Conservation (phyloP, 371 early-diverging fungal genomes). For the Agmasoma carcini region DNA sequence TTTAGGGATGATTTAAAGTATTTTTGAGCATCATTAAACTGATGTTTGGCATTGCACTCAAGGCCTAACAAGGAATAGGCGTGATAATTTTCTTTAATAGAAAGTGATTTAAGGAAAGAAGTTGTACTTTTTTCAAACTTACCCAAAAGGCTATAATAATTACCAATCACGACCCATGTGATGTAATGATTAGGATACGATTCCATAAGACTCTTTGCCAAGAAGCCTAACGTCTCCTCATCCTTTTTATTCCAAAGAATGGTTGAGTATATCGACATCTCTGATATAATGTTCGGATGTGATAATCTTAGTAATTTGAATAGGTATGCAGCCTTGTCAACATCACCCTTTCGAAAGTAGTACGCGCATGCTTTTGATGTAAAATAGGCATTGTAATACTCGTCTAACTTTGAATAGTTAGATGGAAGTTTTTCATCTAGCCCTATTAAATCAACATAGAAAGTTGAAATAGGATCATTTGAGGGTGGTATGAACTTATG, state of each 20-base stretch:
- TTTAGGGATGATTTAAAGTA: constrained; percentile 44
- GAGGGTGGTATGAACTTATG: not conserved
- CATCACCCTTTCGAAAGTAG: constrained; percentile 10
- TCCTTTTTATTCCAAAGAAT: constrained; percentile 50
- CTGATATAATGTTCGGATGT: constrained; percentile 40
- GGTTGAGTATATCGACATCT: constrained; percentile 51
- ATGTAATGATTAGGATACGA: constrained; percentile 28
- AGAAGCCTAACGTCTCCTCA: constrained; percentile 30
- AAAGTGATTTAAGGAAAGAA: constrained; percentile 45
- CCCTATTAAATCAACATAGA: not conserved
- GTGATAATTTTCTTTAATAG: constrained; percentile 44
- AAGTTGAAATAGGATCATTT: not conserved
- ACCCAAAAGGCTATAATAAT: constrained; percentile 47
- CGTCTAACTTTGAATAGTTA: constrained; percentile 14
- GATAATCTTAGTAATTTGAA: constrained; percentile 42
- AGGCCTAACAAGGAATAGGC: constrained; percentile 50
- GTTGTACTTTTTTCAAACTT: constrained; percentile 39
- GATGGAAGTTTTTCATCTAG: not conserved
- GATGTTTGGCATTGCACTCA: constrained; percentile 49
- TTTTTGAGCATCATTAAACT: constrained; percentile 41
- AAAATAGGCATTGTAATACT: constrained; percentile 37
- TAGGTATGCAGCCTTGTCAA: constrained; percentile 10
- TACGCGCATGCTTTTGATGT: constrained; percentile 26
- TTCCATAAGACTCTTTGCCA: constrained; percentile 44
- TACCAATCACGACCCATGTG: constrained; percentile 52